Evolutionary conservation across 768 basidiomycete genomes (phyloP).

Genomic region (Tricholoma bakamatsutake): DNA sequence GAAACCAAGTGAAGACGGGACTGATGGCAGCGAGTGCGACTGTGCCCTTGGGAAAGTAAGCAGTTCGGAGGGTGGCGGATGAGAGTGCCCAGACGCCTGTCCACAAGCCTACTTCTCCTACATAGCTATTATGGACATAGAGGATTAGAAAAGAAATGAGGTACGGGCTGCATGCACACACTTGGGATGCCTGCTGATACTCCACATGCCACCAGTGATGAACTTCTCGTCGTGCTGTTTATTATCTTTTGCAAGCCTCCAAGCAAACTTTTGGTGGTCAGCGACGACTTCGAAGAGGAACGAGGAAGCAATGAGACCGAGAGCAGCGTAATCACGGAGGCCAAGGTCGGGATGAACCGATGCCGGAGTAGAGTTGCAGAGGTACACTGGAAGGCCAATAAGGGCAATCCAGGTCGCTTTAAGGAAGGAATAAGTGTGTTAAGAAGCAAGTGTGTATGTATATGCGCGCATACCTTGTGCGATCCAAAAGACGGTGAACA

Average conservation of each 20-base stretch:
- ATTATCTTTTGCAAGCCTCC: constrained; percentile 52
- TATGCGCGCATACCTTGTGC: constrained; percentile 37
- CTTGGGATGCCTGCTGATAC: constrained; percentile 69
- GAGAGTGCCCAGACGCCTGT: constrained; percentile 59
- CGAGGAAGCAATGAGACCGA: constrained; percentile 49
- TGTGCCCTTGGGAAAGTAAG: constrained; percentile 39
- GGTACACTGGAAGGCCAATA: constrained; percentile 64
- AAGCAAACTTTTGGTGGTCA: constrained; percentile 58
- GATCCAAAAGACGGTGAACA: constrained; percentile 58
- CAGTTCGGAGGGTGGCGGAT: constrained; percentile 38
- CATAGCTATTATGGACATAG: constrained; percentile 41
- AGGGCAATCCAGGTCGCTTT: constrained; percentile 61
- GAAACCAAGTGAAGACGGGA: constrained; percentile 58
- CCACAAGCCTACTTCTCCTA: constrained; percentile 69
- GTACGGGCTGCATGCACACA: constrained; percentile 22
- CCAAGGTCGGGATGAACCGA: constrained; percentile 45
- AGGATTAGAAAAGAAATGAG: neutral
- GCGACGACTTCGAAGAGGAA: constrained; percentile 59
- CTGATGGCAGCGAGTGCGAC: constrained; percentile 45
- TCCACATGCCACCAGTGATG: constrained; percentile 64
- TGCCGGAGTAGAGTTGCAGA: constrained; percentile 52
- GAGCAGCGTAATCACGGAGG: constrained; percentile 45
- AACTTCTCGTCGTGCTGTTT: constrained; percentile 70
- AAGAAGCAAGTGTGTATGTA: neutral
- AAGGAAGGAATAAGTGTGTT: neutral